These are phyloP conservation scores for Exophiala aquamarina DNA, from an alignment of 2,329 filamentous ascomycete genomes.

Conservation along the genomic window DNA sequence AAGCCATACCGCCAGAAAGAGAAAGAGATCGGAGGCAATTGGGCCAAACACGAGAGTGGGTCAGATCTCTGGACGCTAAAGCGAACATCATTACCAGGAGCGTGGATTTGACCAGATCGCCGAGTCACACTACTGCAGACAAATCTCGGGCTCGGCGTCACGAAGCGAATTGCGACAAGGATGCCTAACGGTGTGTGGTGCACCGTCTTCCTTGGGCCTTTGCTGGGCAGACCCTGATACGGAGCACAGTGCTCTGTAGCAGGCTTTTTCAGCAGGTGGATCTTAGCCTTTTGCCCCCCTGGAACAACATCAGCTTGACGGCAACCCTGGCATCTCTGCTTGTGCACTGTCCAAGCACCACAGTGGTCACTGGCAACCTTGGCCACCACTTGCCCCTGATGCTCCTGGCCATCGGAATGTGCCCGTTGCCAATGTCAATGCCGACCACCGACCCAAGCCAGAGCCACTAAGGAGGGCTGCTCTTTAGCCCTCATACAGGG, in stretches of 20 bases:
- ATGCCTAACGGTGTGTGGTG: constrained; percentile 5
- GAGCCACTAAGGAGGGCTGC: too few relatives aligned
- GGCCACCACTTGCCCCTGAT: too few relatives aligned
- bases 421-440: too few relatives aligned
- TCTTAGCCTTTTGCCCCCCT: background rate
- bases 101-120: constrained; percentile 12
- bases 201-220: background rate
- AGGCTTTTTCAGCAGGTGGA: too few relatives aligned
- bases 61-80: background rate
- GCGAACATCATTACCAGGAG: background rate
- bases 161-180: constrained; percentile 7
- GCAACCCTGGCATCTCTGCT: background rate
- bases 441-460: too few relatives aligned
- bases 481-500: too few relatives aligned
- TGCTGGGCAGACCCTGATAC: background rate
- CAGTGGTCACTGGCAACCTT: too few relatives aligned
- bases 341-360: too few relatives aligned
- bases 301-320: background rate
- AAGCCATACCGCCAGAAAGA: too few relatives aligned
- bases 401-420: too few relatives aligned
- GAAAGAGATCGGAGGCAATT: background rate
- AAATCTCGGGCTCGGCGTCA: constrained; percentile 16
- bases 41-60: background rate
- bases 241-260: too few relatives aligned
- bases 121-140: constrained; percentile 9